Percentiles rank a stretch among this genome's conserved stretches.
phyloP scores from a whole-genome alignment of 768 basidiomycete species.

The Boletus bicolor region DNA sequence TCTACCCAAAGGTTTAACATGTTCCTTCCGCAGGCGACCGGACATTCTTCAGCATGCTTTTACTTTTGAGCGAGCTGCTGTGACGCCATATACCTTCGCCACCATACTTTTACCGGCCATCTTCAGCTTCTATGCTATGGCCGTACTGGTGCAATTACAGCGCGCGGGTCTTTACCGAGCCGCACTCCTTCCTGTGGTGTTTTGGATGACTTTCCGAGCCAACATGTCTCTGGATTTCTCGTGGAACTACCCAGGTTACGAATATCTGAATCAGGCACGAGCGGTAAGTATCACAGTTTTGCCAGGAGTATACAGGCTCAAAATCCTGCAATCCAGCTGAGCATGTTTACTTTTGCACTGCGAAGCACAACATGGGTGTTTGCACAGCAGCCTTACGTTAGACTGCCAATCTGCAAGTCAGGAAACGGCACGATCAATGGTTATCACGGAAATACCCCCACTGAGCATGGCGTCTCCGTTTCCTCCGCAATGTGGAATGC shows the following conservation, averaged over 20 bases:
- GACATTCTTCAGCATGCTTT: slow-evolving; percentile 12
- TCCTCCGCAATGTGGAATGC: slow-evolving; percentile 26
- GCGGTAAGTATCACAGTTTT: slow-evolving; percentile 11
- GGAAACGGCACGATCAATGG: background rate
- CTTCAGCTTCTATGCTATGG: slow-evolving; percentile 48
- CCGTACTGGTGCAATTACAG: slow-evolving; percentile 50
- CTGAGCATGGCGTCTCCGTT: slow-evolving; percentile 1
- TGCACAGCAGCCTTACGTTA: slow-evolving; percentile 8
- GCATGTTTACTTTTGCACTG: slow-evolving; percentile 24
- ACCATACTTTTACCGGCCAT: slow-evolving; percentile 41
- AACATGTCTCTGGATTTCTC: slow-evolving; percentile 28
- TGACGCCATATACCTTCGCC: slow-evolving; percentile 30
- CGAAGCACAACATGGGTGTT: slow-evolving; percentile 26
- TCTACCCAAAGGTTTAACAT: background rate
- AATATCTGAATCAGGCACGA: slow-evolving; percentile 22
- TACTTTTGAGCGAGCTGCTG: slow-evolving; percentile 12
- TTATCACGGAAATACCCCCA: background rate
- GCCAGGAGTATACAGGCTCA: background rate
- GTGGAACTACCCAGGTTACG: slow-evolving; percentile 6
- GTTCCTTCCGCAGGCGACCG: slow-evolving; percentile 1
- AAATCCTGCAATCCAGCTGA: slow-evolving; percentile 10
- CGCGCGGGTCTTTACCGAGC: slow-evolving; percentile 42
- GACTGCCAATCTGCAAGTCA: slow-evolving; percentile 7
- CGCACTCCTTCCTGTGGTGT: slow-evolving; percentile 47
- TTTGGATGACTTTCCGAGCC: slow-evolving; percentile 43